Evolutionary conservation across 345 rosid species (phyloP), one percentile per base, ranked within the genome.

Genomic region (Isatis tinctoria): DNA sequence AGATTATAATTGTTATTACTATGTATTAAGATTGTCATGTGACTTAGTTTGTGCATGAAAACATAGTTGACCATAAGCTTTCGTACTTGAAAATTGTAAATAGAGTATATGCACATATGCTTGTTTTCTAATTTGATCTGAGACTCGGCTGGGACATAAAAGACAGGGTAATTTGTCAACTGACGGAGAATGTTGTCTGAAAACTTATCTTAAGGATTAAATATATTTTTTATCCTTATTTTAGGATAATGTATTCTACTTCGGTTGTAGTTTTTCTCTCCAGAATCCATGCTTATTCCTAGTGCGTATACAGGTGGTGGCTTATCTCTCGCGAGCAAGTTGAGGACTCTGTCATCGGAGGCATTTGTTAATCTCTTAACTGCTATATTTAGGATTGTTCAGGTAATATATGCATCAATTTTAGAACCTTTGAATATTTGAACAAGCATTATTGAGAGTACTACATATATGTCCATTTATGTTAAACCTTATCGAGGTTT

Each of bases 311-410:
- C 78, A 90, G 99, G 93, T 85, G 96, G 94, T n/a, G 90, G 86
- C 63, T 81, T 79, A 72, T 89, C 98, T 9, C 97, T 95, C 43
- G 98, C 93, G 11, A 90, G 91, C 93, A 95, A 95, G 83, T 84
- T 95, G 83, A 86, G 93, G 80, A 85, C 90, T 81, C 80, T 95
- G 83, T 78, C 97, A 71, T 83, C 99, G 7, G 99, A 90, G 80
- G 86, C 85, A 80, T 95, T 95, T 86, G 96, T 88, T 73, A 91
- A 87, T 76, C 93, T 95, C 74, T 78, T 95, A 85, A 78, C 82
- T 67, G 87, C 97, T 79, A 86, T 95, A 76, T 95, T 85, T 83
- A 79, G 69, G 81, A 85, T 95, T 77, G 93, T 95, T 68, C 93
- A 69, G 99, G 99, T 95, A 95, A 88, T 83, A 89, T 92, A 73